A percentile compares a stretch with the other conserved stretches of the same genome.
phyloP scores from a whole-genome alignment of 805 yeast species.

The Brettanomyces anomalus region DNA sequence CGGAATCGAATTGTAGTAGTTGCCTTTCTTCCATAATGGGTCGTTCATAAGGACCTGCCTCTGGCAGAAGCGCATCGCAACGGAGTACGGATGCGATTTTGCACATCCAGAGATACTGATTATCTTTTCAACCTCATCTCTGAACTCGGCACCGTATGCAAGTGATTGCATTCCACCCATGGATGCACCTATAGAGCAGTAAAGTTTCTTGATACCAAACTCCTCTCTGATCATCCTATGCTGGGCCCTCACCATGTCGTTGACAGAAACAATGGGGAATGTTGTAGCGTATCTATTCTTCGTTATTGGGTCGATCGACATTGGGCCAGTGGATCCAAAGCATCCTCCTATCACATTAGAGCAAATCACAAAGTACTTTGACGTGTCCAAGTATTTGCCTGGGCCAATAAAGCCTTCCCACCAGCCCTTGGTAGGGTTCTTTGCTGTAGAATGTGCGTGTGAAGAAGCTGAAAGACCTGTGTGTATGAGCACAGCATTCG shows the following conservation, averaged over 20 bases:
- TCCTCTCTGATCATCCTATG: slow-evolving; percentile 53
- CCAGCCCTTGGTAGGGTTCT: slow-evolving; percentile 77
- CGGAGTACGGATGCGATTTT: slow-evolving; percentile 86
- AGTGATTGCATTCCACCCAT: slow-evolving; percentile 99
- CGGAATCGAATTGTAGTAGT: slow-evolving; percentile 62
- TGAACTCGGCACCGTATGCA: slow-evolving; percentile 79
- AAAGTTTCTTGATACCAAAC: slow-evolving; percentile 53
- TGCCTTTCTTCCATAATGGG: slow-evolving; percentile 90
- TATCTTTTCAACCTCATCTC: slow-evolving; percentile 63
- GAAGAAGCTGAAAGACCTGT: slow-evolving; percentile 92
- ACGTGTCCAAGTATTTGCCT: slow-evolving; percentile 67
- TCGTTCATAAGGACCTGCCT: slow-evolving; percentile 91
- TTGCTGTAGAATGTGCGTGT: slow-evolving; percentile 76
- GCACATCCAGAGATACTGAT: slow-evolving; percentile 89
- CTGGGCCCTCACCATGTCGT: slow-evolving; percentile 90
- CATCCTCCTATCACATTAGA: slow-evolving; percentile 93
- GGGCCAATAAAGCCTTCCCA: slow-evolving; percentile 95
- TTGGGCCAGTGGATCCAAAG: slow-evolving; percentile 92
- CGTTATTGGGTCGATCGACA: slow-evolving; percentile 66
- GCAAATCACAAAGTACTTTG: slow-evolving; percentile 74
- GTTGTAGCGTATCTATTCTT: slow-evolving; percentile 67
- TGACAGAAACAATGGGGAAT: slow-evolving; percentile 77
- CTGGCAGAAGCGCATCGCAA: slow-evolving; percentile 89
- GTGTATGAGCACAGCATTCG: slow-evolving; percentile 74
- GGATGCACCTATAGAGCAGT: slow-evolving; percentile 82